A percentile compares a stretch with the other conserved stretches of the same genome.
Conservation (phyloP, 768 basidiomycete species). For the Mrakia blollopis region DNA sequence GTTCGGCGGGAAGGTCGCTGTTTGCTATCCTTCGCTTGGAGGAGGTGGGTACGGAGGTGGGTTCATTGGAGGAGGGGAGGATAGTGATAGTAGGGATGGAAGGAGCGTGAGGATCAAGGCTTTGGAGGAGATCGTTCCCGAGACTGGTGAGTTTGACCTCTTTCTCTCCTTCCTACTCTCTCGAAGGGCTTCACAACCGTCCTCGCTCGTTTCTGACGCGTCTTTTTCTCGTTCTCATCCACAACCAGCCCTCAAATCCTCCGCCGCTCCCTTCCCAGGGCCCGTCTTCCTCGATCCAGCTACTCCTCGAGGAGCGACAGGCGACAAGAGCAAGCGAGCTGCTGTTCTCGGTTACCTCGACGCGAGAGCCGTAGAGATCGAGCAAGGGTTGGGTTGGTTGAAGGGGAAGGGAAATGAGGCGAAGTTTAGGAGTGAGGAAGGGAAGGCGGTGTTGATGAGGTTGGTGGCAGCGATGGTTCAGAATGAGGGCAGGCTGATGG, state of each 20-base stretch:
- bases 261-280: constrained; percentile 23
- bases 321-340: constrained; percentile 68
- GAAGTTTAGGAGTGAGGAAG: constrained; percentile 63
- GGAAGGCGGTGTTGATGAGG: constrained; percentile 66
- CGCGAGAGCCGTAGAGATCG: constrained; percentile 68
- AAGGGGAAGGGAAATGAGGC: constrained; percentile 49
- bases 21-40: constrained; percentile 25
- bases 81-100: constrained; percentile 11
- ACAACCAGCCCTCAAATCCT: not conserved
- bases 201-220: not conserved
- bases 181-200: too few species aligned
- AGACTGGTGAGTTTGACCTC: constrained; percentile 1
- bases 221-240: too few species aligned
- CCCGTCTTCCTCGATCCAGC: constrained; percentile 27
- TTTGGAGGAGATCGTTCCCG: constrained; percentile 15
- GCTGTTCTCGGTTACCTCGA: constrained; percentile 71
- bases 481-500: constrained; percentile 78
- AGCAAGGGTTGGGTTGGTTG: constrained; percentile 65
- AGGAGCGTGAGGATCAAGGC: constrained; percentile 20
- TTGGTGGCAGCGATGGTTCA: constrained; percentile 76
- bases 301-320: constrained; percentile 6
- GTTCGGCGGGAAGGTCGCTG: constrained; percentile 20
- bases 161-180: not conserved
- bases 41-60: constrained; percentile 17
- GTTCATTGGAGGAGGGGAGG: not conserved